Percentiles rank a stretch among this genome's conserved stretches.
Evolutionary conservation across 345 rosid genomes (phyloP).

Genomic region (Eucalyptus curtisii): DNA sequence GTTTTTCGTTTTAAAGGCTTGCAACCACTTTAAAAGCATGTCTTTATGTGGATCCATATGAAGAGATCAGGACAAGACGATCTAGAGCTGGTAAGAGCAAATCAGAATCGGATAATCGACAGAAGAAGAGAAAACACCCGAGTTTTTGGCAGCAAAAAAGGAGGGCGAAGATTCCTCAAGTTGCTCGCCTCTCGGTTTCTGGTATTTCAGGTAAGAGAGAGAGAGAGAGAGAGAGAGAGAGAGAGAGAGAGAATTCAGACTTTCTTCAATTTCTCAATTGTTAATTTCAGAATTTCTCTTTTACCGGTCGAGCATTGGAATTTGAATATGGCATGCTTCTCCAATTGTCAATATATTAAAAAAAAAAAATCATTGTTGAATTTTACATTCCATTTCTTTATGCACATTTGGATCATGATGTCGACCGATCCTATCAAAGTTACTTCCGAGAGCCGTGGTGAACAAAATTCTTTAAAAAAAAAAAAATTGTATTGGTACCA

Average conservation of each 20-base stretch:
- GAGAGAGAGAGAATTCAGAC: too few relatives aligned
- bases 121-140: background rate
- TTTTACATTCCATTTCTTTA: background rate
- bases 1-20: background rate
- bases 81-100: background rate
- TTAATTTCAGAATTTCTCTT: background rate
- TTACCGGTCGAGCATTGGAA: background rate
- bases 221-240: background rate
- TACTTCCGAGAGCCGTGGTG: background rate
- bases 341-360: background rate
- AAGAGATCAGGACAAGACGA: background rate
- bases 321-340: background rate
- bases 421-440: background rate
- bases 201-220: background rate
- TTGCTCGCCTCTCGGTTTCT: background rate
- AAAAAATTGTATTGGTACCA: background rate
- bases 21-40: background rate
- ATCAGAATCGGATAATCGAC: background rate
- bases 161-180: background rate
- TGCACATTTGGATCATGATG: background rate
- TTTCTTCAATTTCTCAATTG: background rate
- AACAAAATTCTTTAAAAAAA: background rate
- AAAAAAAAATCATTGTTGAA: background rate
- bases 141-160: background rate
- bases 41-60: background rate